Evolutionary conservation across 148 eudicot species (phyloP), one percentile per base, ranked within the genome.

Genomic region (Nyssa sinensis): DNA sequence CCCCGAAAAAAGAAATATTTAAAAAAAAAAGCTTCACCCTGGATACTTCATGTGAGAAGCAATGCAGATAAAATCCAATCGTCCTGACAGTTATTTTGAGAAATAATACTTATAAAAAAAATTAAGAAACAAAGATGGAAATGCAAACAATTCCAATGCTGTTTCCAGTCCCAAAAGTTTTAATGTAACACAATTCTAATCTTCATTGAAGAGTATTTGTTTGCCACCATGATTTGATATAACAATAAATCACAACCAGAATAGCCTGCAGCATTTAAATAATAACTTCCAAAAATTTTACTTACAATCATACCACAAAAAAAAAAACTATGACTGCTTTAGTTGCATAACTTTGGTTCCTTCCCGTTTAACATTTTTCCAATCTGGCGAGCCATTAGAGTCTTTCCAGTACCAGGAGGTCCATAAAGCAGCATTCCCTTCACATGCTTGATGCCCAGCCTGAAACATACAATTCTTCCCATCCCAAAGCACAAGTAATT

Each of bases 331-430:
- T 9, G 12, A 13, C 41, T 30, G 61, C 44, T 51, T 24, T 44
- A 49, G 14, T 34, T 25, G 44, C 41, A 29, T 84, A 90, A 95
- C 97, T 96, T 96, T 62, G 99, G 99, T 6, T 96, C 99, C 84
- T 89, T 93, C 37, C 98, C 99, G 75, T 96, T 89, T 61, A 96
- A 80, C 90, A 96, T 88, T 76, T 96, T 96, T 37, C 99, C 99
- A 73, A 96, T 96, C 79, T 96, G 99, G 14, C 99, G 94, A 75
- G 99, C 99, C 95, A 96, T 91, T 68, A 96, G 73, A 65, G 99
- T 96, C 87, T 96, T 96, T 34, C 99, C 99, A 67, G 99, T 96
- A 65, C 99, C 99, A 86, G 99, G 99, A 61, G 99, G 98, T 37
- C 99, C 99, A 88, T 69, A 87, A 61, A 92, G 97, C 84, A 95